Conservation (phyloP, 495 filamentous ascomycete genomes). For the Trichoderma erinaceum region DNA sequence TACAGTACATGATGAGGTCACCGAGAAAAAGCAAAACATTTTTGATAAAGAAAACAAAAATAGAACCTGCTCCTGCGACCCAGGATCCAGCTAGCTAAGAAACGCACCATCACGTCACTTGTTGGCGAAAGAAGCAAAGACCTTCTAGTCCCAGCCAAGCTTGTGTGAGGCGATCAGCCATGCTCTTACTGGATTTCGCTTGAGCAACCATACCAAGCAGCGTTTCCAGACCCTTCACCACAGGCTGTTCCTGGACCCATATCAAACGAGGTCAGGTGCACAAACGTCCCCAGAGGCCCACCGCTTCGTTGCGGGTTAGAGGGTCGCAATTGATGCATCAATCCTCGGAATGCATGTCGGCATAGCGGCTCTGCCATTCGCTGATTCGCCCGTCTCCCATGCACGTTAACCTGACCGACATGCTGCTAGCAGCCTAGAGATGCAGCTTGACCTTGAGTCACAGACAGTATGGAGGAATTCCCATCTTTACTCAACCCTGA, state of each 20-base stretch:
- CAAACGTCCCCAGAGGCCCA: not conserved
- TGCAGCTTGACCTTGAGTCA: not conserved
- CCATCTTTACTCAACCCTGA: not conserved
- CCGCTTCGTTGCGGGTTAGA: not conserved
- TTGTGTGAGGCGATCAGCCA: not conserved
- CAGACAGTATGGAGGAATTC: not conserved
- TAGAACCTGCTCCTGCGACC: not conserved
- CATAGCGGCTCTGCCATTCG: not conserved
- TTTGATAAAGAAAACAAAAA: not conserved
- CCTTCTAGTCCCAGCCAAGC: not conserved
- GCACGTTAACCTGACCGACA: constrained; percentile 8
- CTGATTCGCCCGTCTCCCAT: constrained; percentile 10
- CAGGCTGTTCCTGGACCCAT: constrained; percentile 13
- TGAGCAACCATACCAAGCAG: not conserved
- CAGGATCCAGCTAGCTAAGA: not conserved
- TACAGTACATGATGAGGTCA: not conserved
- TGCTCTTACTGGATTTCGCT: not conserved
- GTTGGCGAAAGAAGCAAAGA: not conserved
- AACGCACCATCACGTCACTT: constrained; percentile 7
- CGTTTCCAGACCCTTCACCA: not conserved
- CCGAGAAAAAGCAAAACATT: not conserved
- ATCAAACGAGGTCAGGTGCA: constrained; percentile 14
- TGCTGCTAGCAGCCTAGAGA: constrained; percentile 6
- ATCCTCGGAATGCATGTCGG: constrained; percentile 9
- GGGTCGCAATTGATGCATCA: constrained; percentile 10